A percentile compares a stretch with the other conserved stretches of the same genome.
Evolutionary conservation across 192 early-diverging fungal species (phyloP).

Genomic region (Umbelopsis sp.): DNA sequence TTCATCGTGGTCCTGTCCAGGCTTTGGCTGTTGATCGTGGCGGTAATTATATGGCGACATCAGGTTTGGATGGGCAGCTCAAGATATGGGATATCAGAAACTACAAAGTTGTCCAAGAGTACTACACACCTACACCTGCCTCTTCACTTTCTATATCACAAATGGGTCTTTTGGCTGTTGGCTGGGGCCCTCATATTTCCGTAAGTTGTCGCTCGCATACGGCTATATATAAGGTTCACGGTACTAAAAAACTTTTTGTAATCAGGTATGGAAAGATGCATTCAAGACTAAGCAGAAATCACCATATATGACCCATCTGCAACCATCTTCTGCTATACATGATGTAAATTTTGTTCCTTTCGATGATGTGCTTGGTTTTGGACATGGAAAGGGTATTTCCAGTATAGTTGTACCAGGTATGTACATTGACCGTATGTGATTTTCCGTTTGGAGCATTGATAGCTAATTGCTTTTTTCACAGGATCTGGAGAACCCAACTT

Average conservation of each 20-base stretch:
- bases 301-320: constrained; percentile 88
- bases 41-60: constrained; percentile 87
- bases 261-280: constrained; percentile 87
- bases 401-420: constrained; percentile 84
- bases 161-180: constrained; percentile 81
- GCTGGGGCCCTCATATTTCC: constrained; percentile 75
- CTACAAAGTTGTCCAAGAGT: constrained; percentile 80
- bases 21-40: constrained; percentile 81
- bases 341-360: constrained; percentile 85
- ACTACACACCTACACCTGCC: constrained; percentile 78
- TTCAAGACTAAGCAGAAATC: constrained; percentile 71
- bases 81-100: constrained; percentile 94
- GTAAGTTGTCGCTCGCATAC: constrained; percentile 35
- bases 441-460: neutral
- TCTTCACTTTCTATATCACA: constrained; percentile 82
- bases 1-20: constrained; percentile 85
- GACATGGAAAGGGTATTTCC: constrained; percentile 77
- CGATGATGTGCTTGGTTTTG: constrained; percentile 92
- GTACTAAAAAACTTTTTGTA: neutral
- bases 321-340: constrained; percentile 54
- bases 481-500: constrained; percentile 97
- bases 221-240: neutral
- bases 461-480: constrained; percentile 8
- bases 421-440: neutral
- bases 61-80: constrained; percentile 86